These are phyloP conservation scores for Puccinia polysora DNA, from an alignment of 1,284 basidiomycete genomes.

Conservation along the genomic window DNA sequence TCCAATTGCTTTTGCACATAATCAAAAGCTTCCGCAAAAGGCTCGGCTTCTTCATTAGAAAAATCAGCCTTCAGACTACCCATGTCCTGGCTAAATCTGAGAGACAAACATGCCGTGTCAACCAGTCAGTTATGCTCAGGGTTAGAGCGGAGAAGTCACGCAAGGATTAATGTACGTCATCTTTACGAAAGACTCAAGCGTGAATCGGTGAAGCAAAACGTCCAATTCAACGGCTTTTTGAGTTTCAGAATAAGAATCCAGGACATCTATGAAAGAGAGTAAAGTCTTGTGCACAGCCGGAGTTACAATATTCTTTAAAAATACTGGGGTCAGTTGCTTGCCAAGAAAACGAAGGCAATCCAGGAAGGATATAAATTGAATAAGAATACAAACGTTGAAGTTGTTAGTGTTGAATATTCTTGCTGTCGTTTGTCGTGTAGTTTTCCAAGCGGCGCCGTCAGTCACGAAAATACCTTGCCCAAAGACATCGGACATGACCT, in stretches of 20 bases:
- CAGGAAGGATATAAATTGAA: neutral
- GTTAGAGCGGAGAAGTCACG: too few relatives aligned
- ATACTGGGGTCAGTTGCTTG: neutral
- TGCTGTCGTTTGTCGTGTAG: conserved; percentile 38
- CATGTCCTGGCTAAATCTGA: conserved; percentile 40
- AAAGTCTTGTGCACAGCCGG: conserved; percentile 40
- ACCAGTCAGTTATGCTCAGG: neutral
- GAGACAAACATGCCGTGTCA: neutral
- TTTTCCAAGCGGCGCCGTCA: conserved; percentile 42
- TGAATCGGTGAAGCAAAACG: conserved; percentile 34
- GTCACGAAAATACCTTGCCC: conserved; percentile 43
- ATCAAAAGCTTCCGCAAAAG: conserved; percentile 41
- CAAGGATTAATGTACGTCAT: conserved; percentile 32
- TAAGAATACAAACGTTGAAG: conserved; percentile 27
- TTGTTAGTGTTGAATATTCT: conserved; percentile 40
- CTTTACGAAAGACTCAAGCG: conserved; percentile 40
- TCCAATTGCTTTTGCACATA: conserved; percentile 43
- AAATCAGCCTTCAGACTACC: conserved; percentile 23
- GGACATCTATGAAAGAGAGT: conserved; percentile 36
- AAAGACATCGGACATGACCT: conserved; percentile 44
- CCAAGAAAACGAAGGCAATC: neutral
- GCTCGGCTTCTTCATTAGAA: conserved; percentile 15
- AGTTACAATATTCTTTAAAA: conserved; percentile 34
- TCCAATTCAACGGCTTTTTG: conserved; percentile 33
- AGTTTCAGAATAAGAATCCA: conserved; percentile 16